phyloP scores from a whole-genome alignment of 495 filamentous ascomycete genomes.

The Haplographium delicatum region DNA sequence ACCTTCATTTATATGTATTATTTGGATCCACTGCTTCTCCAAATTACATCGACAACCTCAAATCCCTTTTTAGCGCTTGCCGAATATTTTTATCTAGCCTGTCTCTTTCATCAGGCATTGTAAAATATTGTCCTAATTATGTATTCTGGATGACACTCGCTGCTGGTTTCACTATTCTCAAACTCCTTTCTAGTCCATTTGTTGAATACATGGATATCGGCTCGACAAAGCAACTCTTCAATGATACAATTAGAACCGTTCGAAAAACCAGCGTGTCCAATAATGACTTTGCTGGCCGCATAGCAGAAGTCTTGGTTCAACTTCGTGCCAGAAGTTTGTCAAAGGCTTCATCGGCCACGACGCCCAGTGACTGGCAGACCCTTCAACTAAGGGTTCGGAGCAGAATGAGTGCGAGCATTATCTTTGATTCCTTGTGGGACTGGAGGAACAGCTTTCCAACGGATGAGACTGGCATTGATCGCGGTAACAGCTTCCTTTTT shows the following conservation, averaged over 20 bases:
- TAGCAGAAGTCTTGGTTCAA: constrained; percentile 82
- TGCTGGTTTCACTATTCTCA: constrained; percentile 70
- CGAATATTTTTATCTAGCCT: background rate
- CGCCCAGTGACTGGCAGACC: constrained; percentile 49
- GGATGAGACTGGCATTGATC: too few species aligned
- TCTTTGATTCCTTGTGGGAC: constrained; percentile 79
- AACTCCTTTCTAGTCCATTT: too few species aligned
- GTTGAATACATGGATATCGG: constrained; percentile 60
- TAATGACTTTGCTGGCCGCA: constrained; percentile 75
- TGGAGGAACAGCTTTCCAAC: constrained; percentile 7
- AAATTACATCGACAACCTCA: background rate
- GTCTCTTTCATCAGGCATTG: constrained; percentile 37
- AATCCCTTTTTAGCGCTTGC: background rate
- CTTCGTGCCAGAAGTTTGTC: too few species aligned
- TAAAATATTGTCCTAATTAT: constrained; percentile 83
- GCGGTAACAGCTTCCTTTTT: too few species aligned
- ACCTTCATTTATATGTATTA: background rate
- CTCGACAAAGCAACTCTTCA: constrained; percentile 64
- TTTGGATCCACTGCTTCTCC: background rate
- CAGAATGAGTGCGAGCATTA: constrained; percentile 82
- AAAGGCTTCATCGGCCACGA: background rate
- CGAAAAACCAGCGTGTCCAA: constrained; percentile 67
- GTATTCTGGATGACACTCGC: constrained; percentile 87
- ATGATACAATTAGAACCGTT: constrained; percentile 65
- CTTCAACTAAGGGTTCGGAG: constrained; percentile 77